A percentile compares a stretch with the other conserved stretches of the same genome.
These are phyloP conservation scores for Spergularia bocconei DNA, from an alignment of 148 eudicot species.

Conservation along the genomic window DNA sequence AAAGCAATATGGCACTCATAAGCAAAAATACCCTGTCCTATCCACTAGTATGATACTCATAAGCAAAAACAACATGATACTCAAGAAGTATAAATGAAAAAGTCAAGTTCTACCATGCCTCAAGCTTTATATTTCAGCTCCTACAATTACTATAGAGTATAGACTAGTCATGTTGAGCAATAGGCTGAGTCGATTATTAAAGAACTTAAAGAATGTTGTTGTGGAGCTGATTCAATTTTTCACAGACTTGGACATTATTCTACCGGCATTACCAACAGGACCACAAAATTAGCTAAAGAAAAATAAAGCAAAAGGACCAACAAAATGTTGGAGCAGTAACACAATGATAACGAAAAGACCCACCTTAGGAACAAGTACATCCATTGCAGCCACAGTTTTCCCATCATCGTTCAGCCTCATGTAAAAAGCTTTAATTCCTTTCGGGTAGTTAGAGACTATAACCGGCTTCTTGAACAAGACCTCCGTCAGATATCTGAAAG, in stretches of 20 bases:
- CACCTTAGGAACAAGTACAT: slow-evolving; percentile 98
- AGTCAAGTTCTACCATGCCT: too few relatives aligned
- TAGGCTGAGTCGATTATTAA: too few relatives aligned
- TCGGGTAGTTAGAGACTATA: slow-evolving; percentile 92
- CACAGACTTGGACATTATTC: too few relatives aligned
- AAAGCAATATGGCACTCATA: background rate
- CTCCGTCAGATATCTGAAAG: slow-evolving; percentile 76
- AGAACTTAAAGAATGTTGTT: too few relatives aligned
- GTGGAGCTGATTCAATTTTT: too few relatives aligned
- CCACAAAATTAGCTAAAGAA: background rate
- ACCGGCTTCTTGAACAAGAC: slow-evolving; percentile 72
- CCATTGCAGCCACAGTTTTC: slow-evolving; percentile 98
- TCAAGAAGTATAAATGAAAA: too few relatives aligned
- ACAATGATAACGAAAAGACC: slow-evolving; percentile 1
- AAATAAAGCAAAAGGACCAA: background rate
- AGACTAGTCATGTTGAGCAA: background rate
- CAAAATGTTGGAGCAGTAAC: background rate
- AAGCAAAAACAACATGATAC: too few relatives aligned
- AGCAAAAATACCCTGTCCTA: background rate
- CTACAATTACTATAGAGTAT: background rate
- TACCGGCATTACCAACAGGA: too few relatives aligned
- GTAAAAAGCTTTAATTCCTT: slow-evolving; percentile 92
- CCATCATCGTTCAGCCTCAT: slow-evolving; percentile 92
- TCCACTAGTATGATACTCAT: too few relatives aligned
- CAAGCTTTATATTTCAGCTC: background rate